Percentiles rank a stretch among this genome's conserved stretches.
phyloP scores from a whole-genome alignment of 352 stramenopile species.

The Phytophthora boehmeriae region DNA sequence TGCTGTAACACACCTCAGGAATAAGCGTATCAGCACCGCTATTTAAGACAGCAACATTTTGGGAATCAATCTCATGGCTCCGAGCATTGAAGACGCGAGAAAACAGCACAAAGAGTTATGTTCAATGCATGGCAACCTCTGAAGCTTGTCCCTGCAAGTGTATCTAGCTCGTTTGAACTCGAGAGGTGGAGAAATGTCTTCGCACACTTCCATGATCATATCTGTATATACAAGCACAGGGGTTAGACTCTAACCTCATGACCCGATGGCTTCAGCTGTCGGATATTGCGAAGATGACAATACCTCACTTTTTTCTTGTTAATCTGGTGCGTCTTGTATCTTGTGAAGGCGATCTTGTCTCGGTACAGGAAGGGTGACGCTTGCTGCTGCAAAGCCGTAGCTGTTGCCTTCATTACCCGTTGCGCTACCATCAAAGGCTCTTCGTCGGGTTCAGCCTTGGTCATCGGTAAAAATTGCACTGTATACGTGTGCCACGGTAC shows the following conservation, averaged over 20 bases:
- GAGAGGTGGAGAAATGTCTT: too few relatives aligned
- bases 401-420: conserved; percentile 66
- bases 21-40: too few relatives aligned
- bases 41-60: neutral
- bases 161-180: too few relatives aligned
- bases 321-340: conserved; percentile 60
- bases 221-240: too few relatives aligned
- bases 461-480: conserved; percentile 57
- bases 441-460: conserved; percentile 38
- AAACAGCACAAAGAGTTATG: too few relatives aligned
- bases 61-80: too few relatives aligned
- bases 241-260: neutral
- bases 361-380: conserved; percentile 73
- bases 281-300: neutral
- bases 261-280: neutral
- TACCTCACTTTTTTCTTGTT: conserved; percentile 51
- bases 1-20: neutral
- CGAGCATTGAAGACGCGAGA: too few relatives aligned
- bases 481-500: conserved; percentile 73
- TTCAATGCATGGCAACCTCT: too few relatives aligned
- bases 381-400: conserved; percentile 51
- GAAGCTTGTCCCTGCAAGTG: too few relatives aligned
- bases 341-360: conserved; percentile 71
- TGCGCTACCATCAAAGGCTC: conserved; percentile 60
- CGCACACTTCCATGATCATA: too few relatives aligned